Evolutionary conservation across 2,329 filamentous ascomycete species (phyloP).

Genomic region (Diaporthe ampelina): DNA sequence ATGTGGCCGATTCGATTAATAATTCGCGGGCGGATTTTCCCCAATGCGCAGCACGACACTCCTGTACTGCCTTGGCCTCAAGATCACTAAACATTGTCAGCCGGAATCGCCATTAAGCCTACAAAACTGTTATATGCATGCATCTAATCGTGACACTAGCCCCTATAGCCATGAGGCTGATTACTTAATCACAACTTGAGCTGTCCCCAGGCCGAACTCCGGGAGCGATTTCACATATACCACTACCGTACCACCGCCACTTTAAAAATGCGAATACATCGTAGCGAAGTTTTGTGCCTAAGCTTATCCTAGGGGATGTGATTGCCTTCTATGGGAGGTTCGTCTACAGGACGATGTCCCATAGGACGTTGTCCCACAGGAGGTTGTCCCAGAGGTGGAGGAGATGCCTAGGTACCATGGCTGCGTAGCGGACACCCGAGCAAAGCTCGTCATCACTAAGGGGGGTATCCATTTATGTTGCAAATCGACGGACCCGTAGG

Average conservation of each 20-base stretch:
- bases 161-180: neutral
- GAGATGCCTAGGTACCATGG: too few relatives aligned
- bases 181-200: neutral
- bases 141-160: neutral
- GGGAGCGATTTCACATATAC: neutral
- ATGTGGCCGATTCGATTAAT: slow-evolving; percentile 24
- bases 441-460: neutral
- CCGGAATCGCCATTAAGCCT: neutral
- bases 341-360: too few relatives aligned
- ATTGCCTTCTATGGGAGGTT: too few relatives aligned
- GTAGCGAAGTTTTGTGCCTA: too few relatives aligned
- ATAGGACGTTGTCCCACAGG: too few relatives aligned
- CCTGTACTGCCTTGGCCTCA: neutral
- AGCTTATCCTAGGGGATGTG: too few relatives aligned
- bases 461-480: neutral
- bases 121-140: too few relatives aligned
- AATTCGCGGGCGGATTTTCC: slow-evolving; percentile 7
- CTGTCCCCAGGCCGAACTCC: neutral
- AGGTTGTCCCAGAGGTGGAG: too few relatives aligned
- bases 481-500: neutral
- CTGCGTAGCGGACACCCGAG: too few relatives aligned
- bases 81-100: slow-evolving; percentile 27
- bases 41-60: neutral
- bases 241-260: too few relatives aligned
- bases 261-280: too few relatives aligned